phyloP scores from a whole-genome alignment of 176 grass and related monocot genomes.

The Themeda triandra region DNA sequence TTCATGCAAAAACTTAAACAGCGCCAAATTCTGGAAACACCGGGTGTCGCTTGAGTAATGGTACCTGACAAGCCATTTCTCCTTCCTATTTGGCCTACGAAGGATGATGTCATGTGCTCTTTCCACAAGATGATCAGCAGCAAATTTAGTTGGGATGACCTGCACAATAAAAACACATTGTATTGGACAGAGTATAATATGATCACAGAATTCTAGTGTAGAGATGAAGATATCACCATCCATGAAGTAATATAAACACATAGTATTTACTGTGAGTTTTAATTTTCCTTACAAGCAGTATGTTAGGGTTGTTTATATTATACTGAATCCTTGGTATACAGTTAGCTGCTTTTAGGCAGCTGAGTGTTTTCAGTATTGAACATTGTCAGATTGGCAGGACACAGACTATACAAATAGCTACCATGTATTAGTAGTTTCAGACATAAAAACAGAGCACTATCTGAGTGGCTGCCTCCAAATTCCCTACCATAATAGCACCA shows the following conservation, averaged over 20 bases:
- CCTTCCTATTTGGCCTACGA: background rate
- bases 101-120: background rate
- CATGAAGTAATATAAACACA: background rate
- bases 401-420: background rate
- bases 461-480: background rate
- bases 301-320: background rate
- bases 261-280: background rate
- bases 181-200: background rate
- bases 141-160: constrained; percentile 29
- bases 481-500: background rate
- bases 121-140: constrained; percentile 13
- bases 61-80: constrained; percentile 15
- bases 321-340: background rate
- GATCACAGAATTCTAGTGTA: background rate
- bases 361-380: background rate
- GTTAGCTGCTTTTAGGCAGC: background rate
- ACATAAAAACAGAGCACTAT: background rate
- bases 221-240: background rate
- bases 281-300: background rate
- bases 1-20: constrained; percentile 7
- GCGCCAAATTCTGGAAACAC: background rate
- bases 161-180: constrained; percentile 4
- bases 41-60: background rate
- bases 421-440: background rate
- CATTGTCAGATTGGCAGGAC: background rate